Percentiles rank a stretch among this genome's conserved stretches.
These are phyloP conservation scores for Aspergillus diversus DNA, from an alignment of 495 filamentous ascomycete genomes.

Conservation along the genomic window DNA sequence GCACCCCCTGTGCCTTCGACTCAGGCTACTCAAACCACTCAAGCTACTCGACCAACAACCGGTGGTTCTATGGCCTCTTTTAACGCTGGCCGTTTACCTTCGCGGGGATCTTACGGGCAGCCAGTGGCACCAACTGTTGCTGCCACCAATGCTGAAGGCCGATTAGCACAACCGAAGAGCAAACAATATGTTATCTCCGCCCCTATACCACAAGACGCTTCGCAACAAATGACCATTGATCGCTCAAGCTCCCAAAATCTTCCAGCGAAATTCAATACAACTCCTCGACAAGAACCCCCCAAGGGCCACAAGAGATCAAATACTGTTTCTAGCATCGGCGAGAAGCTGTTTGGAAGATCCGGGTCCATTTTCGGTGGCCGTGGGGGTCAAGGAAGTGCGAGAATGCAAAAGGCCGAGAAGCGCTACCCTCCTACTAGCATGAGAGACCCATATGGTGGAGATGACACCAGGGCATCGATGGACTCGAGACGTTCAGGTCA, in stretches of 20 bases:
- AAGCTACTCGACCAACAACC: conserved; percentile 71
- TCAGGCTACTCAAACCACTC: conserved; percentile 38
- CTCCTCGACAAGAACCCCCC: conserved; percentile 47
- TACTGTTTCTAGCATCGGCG: conserved; percentile 79
- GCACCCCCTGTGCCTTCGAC: conserved; percentile 42
- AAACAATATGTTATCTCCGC: conserved; percentile 78
- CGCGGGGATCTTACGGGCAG: conserved; percentile 85
- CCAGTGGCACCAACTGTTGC: conserved; percentile 86
- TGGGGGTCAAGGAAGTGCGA: conserved; percentile 43
- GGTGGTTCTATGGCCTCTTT: conserved; percentile 79
- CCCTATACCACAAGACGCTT: conserved; percentile 61
- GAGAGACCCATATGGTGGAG: conserved; percentile 59
- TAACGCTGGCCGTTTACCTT: conserved; percentile 65
- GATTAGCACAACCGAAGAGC: conserved; percentile 80
- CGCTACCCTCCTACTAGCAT: conserved; percentile 79
- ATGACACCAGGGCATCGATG: conserved; percentile 71
- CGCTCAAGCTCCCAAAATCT: conserved; percentile 62
- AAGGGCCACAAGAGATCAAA: conserved; percentile 91
- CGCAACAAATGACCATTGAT: conserved; percentile 47
- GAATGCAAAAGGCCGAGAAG: conserved; percentile 45
- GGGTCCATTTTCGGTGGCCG: conserved; percentile 74
- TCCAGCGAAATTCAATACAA: conserved; percentile 48
- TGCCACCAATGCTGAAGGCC: conserved; percentile 87
- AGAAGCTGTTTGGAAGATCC: conserved; percentile 78
- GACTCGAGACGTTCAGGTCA: conserved; percentile 82